Evolutionary conservation across 2,329 filamentous ascomycete genomes (phyloP).

Genomic region (Trichoderma endophyticum): DNA sequence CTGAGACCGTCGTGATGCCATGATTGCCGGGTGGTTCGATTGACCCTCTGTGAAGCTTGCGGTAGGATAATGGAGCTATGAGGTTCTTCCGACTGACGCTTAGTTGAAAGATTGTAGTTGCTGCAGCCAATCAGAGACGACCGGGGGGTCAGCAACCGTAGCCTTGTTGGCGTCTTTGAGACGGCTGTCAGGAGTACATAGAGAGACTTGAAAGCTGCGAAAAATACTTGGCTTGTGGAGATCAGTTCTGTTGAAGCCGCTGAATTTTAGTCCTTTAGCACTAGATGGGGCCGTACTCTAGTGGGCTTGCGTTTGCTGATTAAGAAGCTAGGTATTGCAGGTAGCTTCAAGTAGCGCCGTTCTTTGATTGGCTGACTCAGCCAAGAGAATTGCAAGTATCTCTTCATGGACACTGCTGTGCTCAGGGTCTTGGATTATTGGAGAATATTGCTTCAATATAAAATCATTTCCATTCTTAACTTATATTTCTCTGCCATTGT

Average conservation of each 20-base stretch:
- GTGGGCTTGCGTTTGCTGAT: neutral
- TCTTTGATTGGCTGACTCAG: neutral
- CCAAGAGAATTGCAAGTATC: neutral
- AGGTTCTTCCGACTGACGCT: conserved; percentile 29
- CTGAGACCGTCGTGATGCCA: conserved; percentile 43
- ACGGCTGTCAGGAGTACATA: neutral
- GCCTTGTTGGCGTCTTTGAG: conserved; percentile 4
- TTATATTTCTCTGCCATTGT: neutral
- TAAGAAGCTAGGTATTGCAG: neutral
- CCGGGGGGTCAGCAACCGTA: conserved; percentile 16
- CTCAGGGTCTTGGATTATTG: neutral
- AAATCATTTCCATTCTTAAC: accelerated
- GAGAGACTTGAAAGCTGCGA: neutral
- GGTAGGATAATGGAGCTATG: conserved; percentile 31
- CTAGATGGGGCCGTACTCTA: neutral
- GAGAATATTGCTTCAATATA: neutral
- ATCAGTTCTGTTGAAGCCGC: neutral
- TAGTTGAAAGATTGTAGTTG: conserved; percentile 40
- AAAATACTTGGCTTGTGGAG: neutral
- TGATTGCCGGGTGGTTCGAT: conserved; percentile 32
- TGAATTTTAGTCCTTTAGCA: neutral
- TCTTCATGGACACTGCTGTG: neutral
- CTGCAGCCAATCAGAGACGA: conserved; percentile 12
- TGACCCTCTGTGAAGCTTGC: conserved; percentile 28
- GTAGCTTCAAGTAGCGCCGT: neutral